Evolutionary conservation across 176 grass and related monocot species (phyloP).

Genomic region (Carex pumila): DNA sequence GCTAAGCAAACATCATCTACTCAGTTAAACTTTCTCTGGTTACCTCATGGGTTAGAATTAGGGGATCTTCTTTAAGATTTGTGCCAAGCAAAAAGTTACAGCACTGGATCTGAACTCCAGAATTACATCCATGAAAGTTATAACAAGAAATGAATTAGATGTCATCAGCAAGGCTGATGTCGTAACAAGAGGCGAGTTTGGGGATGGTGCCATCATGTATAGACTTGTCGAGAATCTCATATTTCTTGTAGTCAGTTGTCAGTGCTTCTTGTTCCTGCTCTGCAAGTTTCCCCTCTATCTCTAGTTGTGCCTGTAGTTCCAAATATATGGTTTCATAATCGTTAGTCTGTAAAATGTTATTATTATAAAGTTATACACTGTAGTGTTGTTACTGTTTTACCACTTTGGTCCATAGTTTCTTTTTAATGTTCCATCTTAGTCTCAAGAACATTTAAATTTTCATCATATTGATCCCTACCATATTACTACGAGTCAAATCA

Average conservation of each 20-base stretch:
- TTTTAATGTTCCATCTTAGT: background rate
- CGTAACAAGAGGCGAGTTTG: background rate
- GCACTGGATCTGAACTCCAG: too few relatives aligned
- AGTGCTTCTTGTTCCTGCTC: conserved; percentile 38
- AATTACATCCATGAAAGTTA: background rate
- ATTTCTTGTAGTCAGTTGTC: conserved; percentile 31
- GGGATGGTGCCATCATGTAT: conserved; percentile 8
- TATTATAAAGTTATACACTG: background rate
- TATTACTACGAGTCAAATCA: background rate
- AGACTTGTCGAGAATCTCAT: conserved; percentile 27
- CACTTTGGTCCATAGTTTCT: background rate
- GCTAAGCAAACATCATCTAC: background rate
- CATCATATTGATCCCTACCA: background rate
- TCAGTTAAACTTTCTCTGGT: background rate
- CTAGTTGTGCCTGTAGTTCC: conserved; percentile 35
- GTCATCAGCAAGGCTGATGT: background rate
- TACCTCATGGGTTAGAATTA: too few relatives aligned
- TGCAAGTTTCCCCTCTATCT: conserved; percentile 36
- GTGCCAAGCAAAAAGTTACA: too few relatives aligned
- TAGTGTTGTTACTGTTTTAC: background rate
- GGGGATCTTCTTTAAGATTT: too few relatives aligned
- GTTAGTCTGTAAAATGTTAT: background rate
- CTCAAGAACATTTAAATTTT: background rate
- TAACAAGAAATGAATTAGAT: background rate
- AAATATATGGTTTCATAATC: background rate